Conservation (phyloP, 192 early-diverging fungal genomes). For the Lobosporangium transversale region DNA sequence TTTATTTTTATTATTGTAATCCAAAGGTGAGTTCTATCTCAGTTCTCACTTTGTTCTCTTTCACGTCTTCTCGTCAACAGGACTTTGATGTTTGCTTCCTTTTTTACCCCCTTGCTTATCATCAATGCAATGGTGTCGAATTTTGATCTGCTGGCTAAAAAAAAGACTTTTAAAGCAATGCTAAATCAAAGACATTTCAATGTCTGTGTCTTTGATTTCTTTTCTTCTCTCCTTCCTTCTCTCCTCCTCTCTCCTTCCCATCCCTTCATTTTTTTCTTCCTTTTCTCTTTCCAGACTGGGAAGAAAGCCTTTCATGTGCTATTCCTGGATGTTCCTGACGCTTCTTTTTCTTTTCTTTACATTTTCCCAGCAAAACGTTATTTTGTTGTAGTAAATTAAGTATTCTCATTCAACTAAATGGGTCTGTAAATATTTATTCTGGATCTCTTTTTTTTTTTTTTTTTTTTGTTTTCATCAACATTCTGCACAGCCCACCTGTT, state of each 20-base stretch:
- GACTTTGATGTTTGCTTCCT: neutral
- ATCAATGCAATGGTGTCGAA: too few species aligned
- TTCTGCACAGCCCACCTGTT: too few species aligned
- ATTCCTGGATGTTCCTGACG: too few species aligned
- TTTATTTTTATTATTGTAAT: neutral
- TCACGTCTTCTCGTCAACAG: neutral
- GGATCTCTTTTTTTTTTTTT: too few species aligned
- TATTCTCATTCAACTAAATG: too few species aligned
- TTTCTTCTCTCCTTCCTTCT: neutral
- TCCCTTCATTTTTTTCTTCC: neutral
- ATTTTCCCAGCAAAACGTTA: neutral
- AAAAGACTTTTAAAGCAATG: constrained; percentile 1
- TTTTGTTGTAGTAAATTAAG: too few species aligned
- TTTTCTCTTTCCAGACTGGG: neutral
- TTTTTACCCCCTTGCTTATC: neutral
- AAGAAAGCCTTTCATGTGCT: too few species aligned
- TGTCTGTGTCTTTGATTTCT: neutral
- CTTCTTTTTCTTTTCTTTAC: neutral
- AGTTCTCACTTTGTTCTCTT: neutral
- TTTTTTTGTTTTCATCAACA: too few species aligned
- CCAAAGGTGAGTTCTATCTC: neutral
- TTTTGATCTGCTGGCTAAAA: constrained; percentile 18
- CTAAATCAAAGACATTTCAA: neutral
- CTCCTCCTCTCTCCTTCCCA: neutral
- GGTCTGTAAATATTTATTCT: too few species aligned